A percentile compares a stretch with the other conserved stretches of the same genome.
These are phyloP conservation scores for Acmispon strigosus DNA, from an alignment of 306 rosid genomes.

Conservation along the genomic window DNA sequence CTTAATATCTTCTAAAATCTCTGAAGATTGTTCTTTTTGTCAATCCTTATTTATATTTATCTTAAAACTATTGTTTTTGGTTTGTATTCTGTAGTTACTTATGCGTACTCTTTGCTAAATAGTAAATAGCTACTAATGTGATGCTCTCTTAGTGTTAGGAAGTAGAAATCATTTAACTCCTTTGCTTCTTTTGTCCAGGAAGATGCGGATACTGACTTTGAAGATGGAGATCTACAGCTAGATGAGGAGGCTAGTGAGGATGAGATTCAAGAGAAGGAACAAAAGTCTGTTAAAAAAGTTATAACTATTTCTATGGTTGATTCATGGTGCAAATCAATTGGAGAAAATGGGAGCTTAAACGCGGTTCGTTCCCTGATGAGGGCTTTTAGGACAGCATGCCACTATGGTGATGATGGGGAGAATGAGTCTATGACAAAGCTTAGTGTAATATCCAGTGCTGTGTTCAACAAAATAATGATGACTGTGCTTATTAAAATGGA, in stretches of 20 bases:
- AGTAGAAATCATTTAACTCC: neutral
- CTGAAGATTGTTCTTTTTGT: neutral
- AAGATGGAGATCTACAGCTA: constrained; percentile 35
- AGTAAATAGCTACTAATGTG: neutral
- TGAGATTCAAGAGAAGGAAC: constrained; percentile 33
- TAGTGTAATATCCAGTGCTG: constrained; percentile 71
- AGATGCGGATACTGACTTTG: constrained; percentile 43
- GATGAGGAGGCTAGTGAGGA: constrained; percentile 28
- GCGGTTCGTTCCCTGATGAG: constrained; percentile 65
- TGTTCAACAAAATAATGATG: constrained; percentile 85
- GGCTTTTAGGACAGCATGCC: constrained; percentile 89
- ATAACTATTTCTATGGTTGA: constrained; percentile 76
- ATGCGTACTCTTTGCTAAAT: neutral
- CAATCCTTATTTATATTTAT: neutral
- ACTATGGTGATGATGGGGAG: constrained; percentile 80
- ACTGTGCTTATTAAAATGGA: constrained; percentile 85
- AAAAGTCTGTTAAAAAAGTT: constrained; percentile 36
- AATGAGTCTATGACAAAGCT: constrained; percentile 47
- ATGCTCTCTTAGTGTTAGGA: neutral
- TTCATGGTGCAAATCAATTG: constrained; percentile 57
- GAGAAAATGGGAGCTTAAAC: constrained; percentile 53
- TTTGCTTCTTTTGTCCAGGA: constrained; percentile 46
- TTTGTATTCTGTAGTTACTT: neutral
- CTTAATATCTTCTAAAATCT: neutral
- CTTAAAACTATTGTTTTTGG: neutral